Conservation (phyloP, 1,284 basidiomycete species). For the Dichomitus squalens region DNA sequence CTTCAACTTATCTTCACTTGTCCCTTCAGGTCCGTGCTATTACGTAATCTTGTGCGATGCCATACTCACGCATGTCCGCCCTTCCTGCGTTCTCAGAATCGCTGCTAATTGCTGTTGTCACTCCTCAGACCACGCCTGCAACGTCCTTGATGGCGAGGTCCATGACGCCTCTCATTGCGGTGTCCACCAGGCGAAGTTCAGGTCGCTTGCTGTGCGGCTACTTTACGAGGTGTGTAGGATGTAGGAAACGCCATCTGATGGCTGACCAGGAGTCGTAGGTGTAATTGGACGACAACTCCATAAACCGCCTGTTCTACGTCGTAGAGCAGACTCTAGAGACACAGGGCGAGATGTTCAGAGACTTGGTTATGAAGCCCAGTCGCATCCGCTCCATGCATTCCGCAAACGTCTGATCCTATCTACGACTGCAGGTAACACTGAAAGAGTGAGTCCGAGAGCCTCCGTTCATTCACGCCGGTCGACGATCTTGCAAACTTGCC, state of each 20-base stretch:
- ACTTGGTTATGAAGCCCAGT: too few relatives aligned
- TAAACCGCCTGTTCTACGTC: too few relatives aligned
- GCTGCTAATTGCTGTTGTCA: conserved; percentile 82
- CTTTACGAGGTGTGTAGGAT: conserved; percentile 92
- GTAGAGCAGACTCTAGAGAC: too few relatives aligned
- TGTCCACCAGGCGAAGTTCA: conserved; percentile 63
- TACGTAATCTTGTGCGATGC: conserved; percentile 83
- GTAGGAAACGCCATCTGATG: conserved; percentile 78
- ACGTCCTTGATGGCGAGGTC: conserved; percentile 68
- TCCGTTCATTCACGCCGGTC: too few relatives aligned
- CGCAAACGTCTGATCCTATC: too few relatives aligned
- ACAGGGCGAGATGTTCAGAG: too few relatives aligned
- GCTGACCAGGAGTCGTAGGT: too few relatives aligned
- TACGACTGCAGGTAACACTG: too few relatives aligned
- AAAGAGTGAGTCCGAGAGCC: too few relatives aligned
- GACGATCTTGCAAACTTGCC: too few relatives aligned
- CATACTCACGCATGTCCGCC: conserved; percentile 76
- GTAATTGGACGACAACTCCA: too few relatives aligned
- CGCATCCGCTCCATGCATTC: too few relatives aligned
- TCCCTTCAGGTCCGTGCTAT: conserved; percentile 73
- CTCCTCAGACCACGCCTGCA: conserved; percentile 75
- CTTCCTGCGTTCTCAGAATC: conserved; percentile 78
- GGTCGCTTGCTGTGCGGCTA: conserved; percentile 71
- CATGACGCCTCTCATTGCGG: conserved; percentile 56
- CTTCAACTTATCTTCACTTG: conserved; percentile 2